phyloP scores from a whole-genome alignment of 805 yeast species.

The Pichia membranifaciens region DNA sequence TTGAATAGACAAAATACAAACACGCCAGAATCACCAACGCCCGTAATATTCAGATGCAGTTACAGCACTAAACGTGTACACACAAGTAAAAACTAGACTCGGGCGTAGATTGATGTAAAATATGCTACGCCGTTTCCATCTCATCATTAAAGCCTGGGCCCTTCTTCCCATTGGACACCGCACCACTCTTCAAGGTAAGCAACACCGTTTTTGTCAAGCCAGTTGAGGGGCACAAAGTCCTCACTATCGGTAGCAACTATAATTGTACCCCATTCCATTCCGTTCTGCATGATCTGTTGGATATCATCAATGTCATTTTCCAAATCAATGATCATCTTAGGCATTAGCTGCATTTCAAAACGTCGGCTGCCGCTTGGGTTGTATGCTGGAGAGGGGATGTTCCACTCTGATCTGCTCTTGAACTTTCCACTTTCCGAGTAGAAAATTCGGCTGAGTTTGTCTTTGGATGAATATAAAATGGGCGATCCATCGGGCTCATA shows the following conservation, averaged over 20 bases:
- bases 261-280: conserved; percentile 98
- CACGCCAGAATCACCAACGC: too few relatives aligned
- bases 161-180: conserved; percentile 26
- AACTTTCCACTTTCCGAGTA: conserved; percentile 21
- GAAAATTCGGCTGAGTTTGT: conserved; percentile 44
- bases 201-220: conserved; percentile 18
- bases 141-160: background rate
- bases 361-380: conserved; percentile 55
- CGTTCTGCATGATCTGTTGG: conserved; percentile 45
- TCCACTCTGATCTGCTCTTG: conserved; percentile 16
- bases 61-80: too few relatives aligned
- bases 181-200: conserved; percentile 25
- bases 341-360: conserved; percentile 92
- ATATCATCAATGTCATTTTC: conserved; percentile 41
- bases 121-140: too few relatives aligned
- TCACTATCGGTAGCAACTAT: conserved; percentile 55
- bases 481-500: conserved; percentile 80
- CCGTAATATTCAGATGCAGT: too few relatives aligned
- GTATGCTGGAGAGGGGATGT: conserved; percentile 54
- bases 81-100: too few relatives aligned
- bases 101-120: too few relatives aligned
- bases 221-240: conserved; percentile 15
- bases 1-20: too few relatives aligned
- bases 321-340: conserved; percentile 78
- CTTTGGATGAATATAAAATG: conserved; percentile 61